Base-by-base conservation (phyloP, 345 rosid species). In the Geranium brycei region DNA sequence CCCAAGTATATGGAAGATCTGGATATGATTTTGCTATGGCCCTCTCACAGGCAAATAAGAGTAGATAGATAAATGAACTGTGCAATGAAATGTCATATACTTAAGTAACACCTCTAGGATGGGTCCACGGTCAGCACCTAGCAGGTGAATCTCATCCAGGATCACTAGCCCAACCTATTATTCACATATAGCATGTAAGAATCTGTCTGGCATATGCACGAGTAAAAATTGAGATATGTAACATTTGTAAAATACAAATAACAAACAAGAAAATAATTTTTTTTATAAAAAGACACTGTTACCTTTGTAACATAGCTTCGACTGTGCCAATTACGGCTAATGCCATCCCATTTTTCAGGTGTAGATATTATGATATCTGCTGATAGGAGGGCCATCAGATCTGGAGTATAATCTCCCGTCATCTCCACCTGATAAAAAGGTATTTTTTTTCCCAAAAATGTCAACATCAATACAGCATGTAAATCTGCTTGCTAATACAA, bases 341-440 rank as follows among this genome's bases (percentile, higher is more conserved):
- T 92, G 61, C 98, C 98, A 81, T 92, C 98, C 98, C 98, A 92
- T 77, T 92, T 92, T 73, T 92, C 98, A 62, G 98, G 98, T 71
- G 98, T 92, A 31, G 98, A 86, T 78, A 92, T 83, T 61, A 92
- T 92, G 69, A 92, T 83, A 79, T 92, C 98, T 47, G 98, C 98
- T n/a, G 98, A 92, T 76, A 92, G 81, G 61, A 92, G 91, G 69
- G 97, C 95, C 76, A 82, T 85, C 80, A 87, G 77, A 81, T 92
- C 98, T 66, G 98, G 98, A 68, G 98, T 92, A 76, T 87, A 85
- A 79, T 92, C 98, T 81, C 98, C 98, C 16, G 98, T 92, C 98
- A 92, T 89, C 78, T 92, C 98, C 65, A 92, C 98, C 98, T 92
- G 81, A 58, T 1, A 59, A 65, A 65, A 58, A 18, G 66, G 14